Percentiles rank a stretch among this genome's conserved stretches.
Evolutionary conservation across 2,329 filamentous ascomycete species (phyloP).

Genomic region (Corynespora cassiicola): DNA sequence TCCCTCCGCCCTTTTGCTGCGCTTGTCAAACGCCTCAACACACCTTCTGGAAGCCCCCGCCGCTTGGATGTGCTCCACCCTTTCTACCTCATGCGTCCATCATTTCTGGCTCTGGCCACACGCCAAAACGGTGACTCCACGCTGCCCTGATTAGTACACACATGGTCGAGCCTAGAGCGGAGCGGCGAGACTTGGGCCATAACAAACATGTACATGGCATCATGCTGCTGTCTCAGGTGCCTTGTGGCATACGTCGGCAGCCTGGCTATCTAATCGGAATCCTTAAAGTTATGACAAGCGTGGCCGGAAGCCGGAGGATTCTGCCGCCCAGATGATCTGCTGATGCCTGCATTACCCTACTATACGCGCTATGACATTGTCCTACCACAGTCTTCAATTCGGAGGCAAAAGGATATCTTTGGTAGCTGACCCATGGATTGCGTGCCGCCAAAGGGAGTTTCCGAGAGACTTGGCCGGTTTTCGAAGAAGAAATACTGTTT

Average conservation of each 20-base stretch:
- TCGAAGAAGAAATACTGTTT: too few species aligned
- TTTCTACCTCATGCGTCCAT: background rate
- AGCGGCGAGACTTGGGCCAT: too few species aligned
- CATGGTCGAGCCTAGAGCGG: too few species aligned
- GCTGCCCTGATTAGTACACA: conserved; percentile 1
- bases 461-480: too few species aligned
- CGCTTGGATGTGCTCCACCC: conserved; percentile 1
- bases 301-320: conserved; percentile 6
- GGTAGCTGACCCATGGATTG: background rate
- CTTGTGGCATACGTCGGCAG: conserved; percentile 9
- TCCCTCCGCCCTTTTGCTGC: background rate
- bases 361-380: conserved; percentile 7
- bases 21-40: conserved; percentile 3
- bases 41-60: background rate
- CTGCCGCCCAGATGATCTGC: conserved; percentile 12
- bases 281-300: conserved; percentile 6
- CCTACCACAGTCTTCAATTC: conserved; percentile 16
- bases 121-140: background rate
- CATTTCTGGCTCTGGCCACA: background rate
- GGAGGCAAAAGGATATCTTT: too few species aligned
- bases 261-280: background rate
- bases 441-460: too few species aligned
- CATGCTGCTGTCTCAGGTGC: conserved; percentile 23
- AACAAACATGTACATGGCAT: background rate
- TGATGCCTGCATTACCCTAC: conserved; percentile 13